Percentiles rank a stretch among this genome's conserved stretches.
phyloP scores from a whole-genome alignment of 257 asterid species.

The Capsicum pubescens region DNA sequence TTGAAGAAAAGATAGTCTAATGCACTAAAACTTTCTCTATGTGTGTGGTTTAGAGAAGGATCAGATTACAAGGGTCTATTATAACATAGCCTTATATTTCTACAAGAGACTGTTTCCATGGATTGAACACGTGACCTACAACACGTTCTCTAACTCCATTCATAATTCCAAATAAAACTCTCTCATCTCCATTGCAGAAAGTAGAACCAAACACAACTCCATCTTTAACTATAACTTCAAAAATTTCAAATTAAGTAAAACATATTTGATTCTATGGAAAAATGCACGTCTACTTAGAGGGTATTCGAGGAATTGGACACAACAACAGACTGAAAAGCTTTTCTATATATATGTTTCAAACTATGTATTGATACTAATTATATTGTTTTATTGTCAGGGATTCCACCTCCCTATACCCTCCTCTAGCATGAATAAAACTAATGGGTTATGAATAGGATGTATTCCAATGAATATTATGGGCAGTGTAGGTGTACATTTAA shows the following conservation, averaged over 20 bases:
- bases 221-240: too few species aligned
- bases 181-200: too few species aligned
- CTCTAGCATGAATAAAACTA: slow-evolving; percentile 49
- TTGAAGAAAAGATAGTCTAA: too few species aligned
- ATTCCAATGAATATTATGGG: slow-evolving; percentile 56
- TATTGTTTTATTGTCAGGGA: slow-evolving; percentile 41
- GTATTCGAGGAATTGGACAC: not conserved
- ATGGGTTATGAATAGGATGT: slow-evolving; percentile 57
- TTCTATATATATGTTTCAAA: not conserved
- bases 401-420: slow-evolving; percentile 50
- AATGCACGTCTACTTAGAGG: not conserved
- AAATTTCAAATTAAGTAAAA: not conserved
- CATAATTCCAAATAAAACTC: too few species aligned
- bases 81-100: too few species aligned
- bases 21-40: too few species aligned
- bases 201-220: too few species aligned
- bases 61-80: too few species aligned
- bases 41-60: too few species aligned
- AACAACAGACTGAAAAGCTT: not conserved
- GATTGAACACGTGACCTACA: not conserved
- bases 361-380: not conserved
- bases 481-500: slow-evolving; percentile 58
- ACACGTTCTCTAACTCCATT: not conserved
- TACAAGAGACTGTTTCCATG: too few species aligned
- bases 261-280: not conserved